Evolutionary conservation across 2,329 filamentous ascomycete genomes (phyloP).

Genomic region (Sporothrix luriei): DNA sequence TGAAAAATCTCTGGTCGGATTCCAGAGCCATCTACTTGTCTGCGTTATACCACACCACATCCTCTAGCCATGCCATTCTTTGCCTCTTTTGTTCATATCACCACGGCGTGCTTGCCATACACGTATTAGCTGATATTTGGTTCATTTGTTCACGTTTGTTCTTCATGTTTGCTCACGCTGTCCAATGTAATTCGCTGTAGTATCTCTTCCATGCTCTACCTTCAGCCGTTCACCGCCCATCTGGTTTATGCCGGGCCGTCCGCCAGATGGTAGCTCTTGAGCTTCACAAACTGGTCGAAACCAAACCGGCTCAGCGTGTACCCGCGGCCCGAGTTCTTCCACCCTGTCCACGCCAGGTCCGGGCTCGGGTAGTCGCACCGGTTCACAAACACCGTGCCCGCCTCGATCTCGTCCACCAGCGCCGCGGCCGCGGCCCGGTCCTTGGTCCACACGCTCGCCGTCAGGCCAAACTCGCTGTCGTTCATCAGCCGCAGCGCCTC

Average conservation of each 20-base stretch:
- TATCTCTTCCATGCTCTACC: not conserved
- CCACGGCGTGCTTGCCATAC: not conserved
- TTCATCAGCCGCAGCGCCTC: slow-evolving; percentile 90
- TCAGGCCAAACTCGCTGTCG: slow-evolving; percentile 89
- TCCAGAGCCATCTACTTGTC: not conserved
- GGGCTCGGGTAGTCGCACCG: slow-evolving; percentile 89
- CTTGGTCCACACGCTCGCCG: slow-evolving; percentile 97
- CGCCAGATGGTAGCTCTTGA: slow-evolving; percentile 95
- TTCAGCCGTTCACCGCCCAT: not conserved
- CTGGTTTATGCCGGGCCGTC: slow-evolving; percentile 56
- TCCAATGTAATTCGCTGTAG: not conserved
- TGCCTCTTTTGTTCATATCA: not conserved
- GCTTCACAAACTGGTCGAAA: slow-evolving; percentile 93
- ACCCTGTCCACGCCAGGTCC: slow-evolving; percentile 93
- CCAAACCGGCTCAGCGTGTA: slow-evolving; percentile 87
- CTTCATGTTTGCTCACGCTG: not conserved
- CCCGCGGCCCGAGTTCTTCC: slow-evolving; percentile 95
- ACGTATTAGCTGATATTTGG: not conserved
- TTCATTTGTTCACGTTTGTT: not conserved
- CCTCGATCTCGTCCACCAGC: slow-evolving; percentile 79
- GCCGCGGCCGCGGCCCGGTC: slow-evolving; percentile 74
- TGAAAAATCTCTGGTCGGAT: slow-evolving; percentile 9
- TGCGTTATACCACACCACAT: not conserved
- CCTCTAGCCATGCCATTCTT: not conserved
- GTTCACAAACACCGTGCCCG: slow-evolving; percentile 95